Conservation (phyloP, 2,329 filamentous ascomycete species). For the Stachybotrys chlorohalonatus region DNA sequence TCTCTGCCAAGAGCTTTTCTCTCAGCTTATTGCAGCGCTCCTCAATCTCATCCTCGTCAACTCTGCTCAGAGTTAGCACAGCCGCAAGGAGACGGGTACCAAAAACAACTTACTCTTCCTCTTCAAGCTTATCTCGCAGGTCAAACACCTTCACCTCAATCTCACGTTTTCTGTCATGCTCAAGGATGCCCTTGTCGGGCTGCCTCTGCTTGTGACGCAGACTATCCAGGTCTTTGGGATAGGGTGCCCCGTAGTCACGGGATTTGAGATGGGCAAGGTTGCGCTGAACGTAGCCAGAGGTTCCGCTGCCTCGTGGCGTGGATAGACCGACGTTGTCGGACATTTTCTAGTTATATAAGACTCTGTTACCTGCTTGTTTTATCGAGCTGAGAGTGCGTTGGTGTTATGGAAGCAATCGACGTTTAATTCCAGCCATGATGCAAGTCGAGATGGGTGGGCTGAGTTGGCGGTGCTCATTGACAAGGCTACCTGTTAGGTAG, state of each 20-base stretch:
- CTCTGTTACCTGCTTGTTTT: no score
- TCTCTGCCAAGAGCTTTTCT: slow-evolving; percentile 29
- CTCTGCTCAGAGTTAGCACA: slow-evolving; percentile 30
- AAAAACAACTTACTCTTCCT: slow-evolving; percentile 55
- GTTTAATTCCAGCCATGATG: background rate
- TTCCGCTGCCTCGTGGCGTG: slow-evolving; percentile 89
- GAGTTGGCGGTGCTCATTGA: background rate
- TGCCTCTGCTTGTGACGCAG: slow-evolving; percentile 70
- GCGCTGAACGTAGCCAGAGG: slow-evolving; percentile 94
- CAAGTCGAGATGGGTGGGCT: background rate
- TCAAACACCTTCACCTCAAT: slow-evolving; percentile 93
- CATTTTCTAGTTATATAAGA: slow-evolving; percentile 43
- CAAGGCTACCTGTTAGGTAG: background rate
- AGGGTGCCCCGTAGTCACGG: slow-evolving; percentile 72
- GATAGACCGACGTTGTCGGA: slow-evolving; percentile 94
- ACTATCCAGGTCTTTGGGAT: slow-evolving; percentile 59
- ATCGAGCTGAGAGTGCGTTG: no score
- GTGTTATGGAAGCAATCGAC: no score
- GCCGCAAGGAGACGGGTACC: background rate
- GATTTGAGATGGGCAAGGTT: slow-evolving; percentile 84
- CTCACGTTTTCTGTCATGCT: slow-evolving; percentile 85
- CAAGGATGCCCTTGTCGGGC: slow-evolving; percentile 85
- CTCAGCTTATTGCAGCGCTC: slow-evolving; percentile 36
- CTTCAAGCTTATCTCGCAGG: slow-evolving; percentile 81
- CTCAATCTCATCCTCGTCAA: slow-evolving; percentile 89